Base-by-base conservation (phyloP, 176 grass and related monocot genomes). In the Zizania latifolia region DNA sequence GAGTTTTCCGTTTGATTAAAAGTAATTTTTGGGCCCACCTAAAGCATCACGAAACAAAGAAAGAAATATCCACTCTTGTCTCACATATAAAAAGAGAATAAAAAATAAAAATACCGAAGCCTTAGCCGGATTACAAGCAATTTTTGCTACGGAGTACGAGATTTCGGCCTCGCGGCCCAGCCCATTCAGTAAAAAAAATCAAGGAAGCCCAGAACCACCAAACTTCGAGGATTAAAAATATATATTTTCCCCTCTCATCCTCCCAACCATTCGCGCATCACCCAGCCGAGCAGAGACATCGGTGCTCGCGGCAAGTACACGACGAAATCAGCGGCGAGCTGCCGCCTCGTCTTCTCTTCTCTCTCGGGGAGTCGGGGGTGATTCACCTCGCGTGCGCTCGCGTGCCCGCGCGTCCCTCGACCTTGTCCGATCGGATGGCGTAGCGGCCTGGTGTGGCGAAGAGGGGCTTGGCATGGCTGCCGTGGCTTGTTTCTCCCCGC, bases 401-500 rank as follows among this genome's bases (percentile, higher is more conserved):
- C 70, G 53, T 22, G 8, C 54, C 62, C 56, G 51, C 62, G 62
- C 77, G 30, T 40, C 19, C 7, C 55, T 48, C 48, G n/a, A n/a
- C 76, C 83, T 16, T 39, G 73, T 41, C 67, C 37, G 68, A 72
- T 54, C 86, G 50, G 72, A 81, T 66, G 86, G 31, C 29, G 58
- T 23, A 68, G 16, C 41, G 62, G 28, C 51, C 12, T 12, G 23
- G 48, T 4, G 3, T 22, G 0, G 14, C 0, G 54, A 39, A 77
- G 59, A 36, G 70, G 11, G n/a, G n/a, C n/a, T n/a, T 17, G 21
- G 31, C 62, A 12, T 27, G 50, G 61, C 71, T 61, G 23, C 58
- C 22, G 68, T 86, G 83, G 77, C 83, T 17, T 80, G 77, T 16
- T 57, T 76, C 17, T 60, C 72, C 45, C 62, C 75, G 69, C 57